phyloP scores from a whole-genome alignment of 2,329 filamentous ascomycete species.

The Dothideomycetidae sp. region DNA sequence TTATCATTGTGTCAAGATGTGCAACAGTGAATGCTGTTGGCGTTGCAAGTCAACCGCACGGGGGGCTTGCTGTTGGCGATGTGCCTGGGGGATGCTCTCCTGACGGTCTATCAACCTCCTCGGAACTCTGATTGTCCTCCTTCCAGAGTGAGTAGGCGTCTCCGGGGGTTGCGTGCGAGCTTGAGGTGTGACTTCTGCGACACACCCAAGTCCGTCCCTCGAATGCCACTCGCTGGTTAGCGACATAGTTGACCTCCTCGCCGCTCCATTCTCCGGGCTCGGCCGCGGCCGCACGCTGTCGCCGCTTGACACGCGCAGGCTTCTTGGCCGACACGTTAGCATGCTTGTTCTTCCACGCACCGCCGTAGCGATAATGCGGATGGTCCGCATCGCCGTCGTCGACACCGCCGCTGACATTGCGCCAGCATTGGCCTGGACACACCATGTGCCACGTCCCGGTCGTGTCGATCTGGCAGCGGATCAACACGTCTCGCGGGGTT shows the following conservation, averaged over 20 bases:
- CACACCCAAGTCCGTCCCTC: constrained; percentile 6
- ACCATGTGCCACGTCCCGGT: constrained; percentile 30
- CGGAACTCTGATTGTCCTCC: constrained; percentile 9
- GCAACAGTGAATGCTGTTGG: neutral
- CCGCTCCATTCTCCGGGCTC: constrained; percentile 2
- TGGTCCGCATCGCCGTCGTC: constrained; percentile 28
- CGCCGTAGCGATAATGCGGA: constrained; percentile 25
- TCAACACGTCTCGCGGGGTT: constrained; percentile 24
- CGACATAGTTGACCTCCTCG: constrained; percentile 3
- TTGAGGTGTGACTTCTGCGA: constrained; percentile 6
- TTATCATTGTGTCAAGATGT: neutral
- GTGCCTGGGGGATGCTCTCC: too few relatives aligned
- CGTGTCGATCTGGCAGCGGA: constrained; percentile 31
- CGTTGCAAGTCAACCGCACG: too few relatives aligned
- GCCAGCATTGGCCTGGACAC: constrained; percentile 31
- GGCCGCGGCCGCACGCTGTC: constrained; percentile 15
- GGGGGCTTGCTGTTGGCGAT: too few relatives aligned
- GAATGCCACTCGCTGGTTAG: constrained; percentile 6
- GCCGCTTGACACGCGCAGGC: constrained; percentile 26
- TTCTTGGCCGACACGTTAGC: constrained; percentile 29
- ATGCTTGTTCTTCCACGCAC: constrained; percentile 32
- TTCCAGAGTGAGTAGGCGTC: constrained; percentile 7
- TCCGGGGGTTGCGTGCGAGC: constrained; percentile 1
- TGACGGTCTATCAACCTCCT: too few relatives aligned
- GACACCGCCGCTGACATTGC: constrained; percentile 28